Evolutionary conservation across 345 rosid species (phyloP), one percentile per base, ranked within the genome.

Genomic region (Linum lewisii): DNA sequence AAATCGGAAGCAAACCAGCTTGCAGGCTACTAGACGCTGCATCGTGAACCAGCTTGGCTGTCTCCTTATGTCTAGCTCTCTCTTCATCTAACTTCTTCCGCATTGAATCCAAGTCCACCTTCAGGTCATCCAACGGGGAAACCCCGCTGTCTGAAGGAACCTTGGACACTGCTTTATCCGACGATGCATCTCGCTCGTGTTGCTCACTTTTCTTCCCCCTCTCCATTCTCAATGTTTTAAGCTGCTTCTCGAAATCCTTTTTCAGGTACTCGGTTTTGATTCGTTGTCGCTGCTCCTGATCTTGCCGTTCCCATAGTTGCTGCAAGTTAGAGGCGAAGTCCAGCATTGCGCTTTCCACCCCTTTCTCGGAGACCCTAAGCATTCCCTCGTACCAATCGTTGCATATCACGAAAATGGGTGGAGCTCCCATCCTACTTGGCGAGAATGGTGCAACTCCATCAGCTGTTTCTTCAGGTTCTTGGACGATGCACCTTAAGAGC

Each of bases 381-480:
- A 86, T 80, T 11, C 89, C 90, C 53, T 86, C 88, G 75, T 60
- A 74, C 99, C 99, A 93, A 72, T 93, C 99, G 51, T 88, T 79
- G 84, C 97, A 86, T 38, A 86, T 76, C 1, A 86, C 75, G 62
- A 89, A 93, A 63, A 86, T 68, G 0, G 81, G 82, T 0, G 99
- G 97, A 45, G 97, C 97, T 24, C 95, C 99, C 29, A 82, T 61
- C 19, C 89, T 78, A 67, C 93, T 51, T 0, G 99, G 99, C 6
- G 99, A 92, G 77, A 86, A 88, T 23, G 95, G 99, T 0, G 91
- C 81, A 24, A 79, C 63, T 63, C 97, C 97, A 45, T 92, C 99
- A 4, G 82, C 68, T 2, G 97, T 88, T 73, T 83, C 75, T 78
- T 85, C 94, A 24, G 81, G 87, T 65, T 92, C 88, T 6, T 67